These are phyloP conservation scores for Halteria grandinella DNA, from an alignment of 73 alveolate genomes.

Conservation along the genomic window DNA sequence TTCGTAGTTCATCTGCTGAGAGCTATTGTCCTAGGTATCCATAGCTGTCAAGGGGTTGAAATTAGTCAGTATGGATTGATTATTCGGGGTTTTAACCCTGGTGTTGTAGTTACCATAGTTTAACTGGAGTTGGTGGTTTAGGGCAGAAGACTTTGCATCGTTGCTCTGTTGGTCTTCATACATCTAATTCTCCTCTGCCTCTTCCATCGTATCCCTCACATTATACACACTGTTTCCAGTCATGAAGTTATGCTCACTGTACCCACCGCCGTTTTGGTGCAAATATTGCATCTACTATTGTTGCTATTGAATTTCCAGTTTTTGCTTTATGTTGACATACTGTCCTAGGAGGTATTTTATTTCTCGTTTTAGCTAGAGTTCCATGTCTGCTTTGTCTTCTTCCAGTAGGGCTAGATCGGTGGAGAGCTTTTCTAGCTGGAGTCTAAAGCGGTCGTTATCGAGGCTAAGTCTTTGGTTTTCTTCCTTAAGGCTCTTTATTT, in stretches of 20 bases:
- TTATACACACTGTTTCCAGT: too few species aligned
- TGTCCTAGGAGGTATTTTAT: slow-evolving; percentile 34
- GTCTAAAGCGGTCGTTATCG: slow-evolving; percentile 12
- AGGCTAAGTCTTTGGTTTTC: slow-evolving; percentile 9
- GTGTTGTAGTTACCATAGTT: background rate
- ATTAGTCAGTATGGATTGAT: slow-evolving; percentile 32
- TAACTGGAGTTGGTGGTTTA: background rate
- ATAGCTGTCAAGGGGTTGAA: slow-evolving; percentile 48
- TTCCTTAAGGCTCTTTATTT: slow-evolving; percentile 36
- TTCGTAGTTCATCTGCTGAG: background rate
- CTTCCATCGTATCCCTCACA: slow-evolving; percentile 6
- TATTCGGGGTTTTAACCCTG: slow-evolving; percentile 18
- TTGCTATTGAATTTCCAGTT: too few species aligned
- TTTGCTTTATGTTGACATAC: too few species aligned
- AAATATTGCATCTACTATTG: too few species aligned
- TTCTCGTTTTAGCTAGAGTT: slow-evolving; percentile 41
- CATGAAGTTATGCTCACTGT: too few species aligned
- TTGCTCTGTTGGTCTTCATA: background rate
- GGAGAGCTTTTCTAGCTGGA: slow-evolving; percentile 12
- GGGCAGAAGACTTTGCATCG: background rate
- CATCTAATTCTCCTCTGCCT: background rate
- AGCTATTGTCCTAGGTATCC: slow-evolving; percentile 25
- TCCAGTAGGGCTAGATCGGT: slow-evolving; percentile 38
- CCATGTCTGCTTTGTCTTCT: slow-evolving; percentile 54
- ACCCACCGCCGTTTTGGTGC: too few species aligned